Conservation (phyloP, 176 grass and related monocot genomes). For the Ensete ventricosum region DNA sequence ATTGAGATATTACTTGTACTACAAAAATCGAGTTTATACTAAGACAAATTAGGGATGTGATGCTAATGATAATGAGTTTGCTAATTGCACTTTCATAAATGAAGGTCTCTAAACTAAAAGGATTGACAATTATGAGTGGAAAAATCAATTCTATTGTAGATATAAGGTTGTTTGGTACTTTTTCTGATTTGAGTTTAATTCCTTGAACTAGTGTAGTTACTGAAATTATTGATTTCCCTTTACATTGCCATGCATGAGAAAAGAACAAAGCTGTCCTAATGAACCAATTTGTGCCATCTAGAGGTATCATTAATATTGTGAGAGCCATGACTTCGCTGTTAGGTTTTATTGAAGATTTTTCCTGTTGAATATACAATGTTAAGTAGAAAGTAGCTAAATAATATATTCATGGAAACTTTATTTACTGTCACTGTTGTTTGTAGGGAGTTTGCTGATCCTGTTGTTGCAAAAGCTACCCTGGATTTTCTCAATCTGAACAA, state of each 20-base stretch:
- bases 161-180: background rate
- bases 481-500: constrained; percentile 76
- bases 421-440: constrained; percentile 11
- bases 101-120: background rate
- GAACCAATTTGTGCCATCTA: background rate
- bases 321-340: background rate
- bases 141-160: background rate
- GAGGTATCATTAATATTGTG: background rate
- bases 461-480: constrained; percentile 53
- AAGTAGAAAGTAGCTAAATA: background rate
- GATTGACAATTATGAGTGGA: background rate
- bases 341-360: background rate
- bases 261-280: background rate
- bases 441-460: constrained; percentile 85
- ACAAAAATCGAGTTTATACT: background rate
- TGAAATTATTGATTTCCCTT: background rate
- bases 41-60: background rate
- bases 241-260: background rate
- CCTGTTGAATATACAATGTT: background rate
- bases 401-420: background rate
- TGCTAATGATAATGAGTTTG: too few relatives aligned
- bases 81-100: background rate
- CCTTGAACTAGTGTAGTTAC: background rate
- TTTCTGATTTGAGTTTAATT: background rate
- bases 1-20: background rate